A percentile compares a stretch with the other conserved stretches of the same genome.
These are phyloP conservation scores for Bolboschoenoplectus hybrid DNA, from an alignment of 202 grass and related monocot genomes.

Conservation along the genomic window DNA sequence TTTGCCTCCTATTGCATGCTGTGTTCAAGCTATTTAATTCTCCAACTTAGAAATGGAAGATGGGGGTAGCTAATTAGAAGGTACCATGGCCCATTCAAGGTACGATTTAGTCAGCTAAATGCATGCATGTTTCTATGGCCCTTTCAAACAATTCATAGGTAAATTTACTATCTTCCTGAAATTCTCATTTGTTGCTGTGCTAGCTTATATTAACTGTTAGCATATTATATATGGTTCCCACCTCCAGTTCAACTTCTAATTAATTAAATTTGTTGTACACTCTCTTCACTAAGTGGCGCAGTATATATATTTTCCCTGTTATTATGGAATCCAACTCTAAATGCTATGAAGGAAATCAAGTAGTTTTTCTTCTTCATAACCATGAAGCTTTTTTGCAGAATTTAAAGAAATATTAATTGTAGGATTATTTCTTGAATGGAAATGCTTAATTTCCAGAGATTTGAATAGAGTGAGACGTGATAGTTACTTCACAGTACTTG, in stretches of 20 bases:
- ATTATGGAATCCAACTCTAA: background rate
- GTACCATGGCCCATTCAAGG: conserved; percentile 38
- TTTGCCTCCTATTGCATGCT: background rate
- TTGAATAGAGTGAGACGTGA: background rate
- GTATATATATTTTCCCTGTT: background rate
- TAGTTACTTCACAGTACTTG: background rate
- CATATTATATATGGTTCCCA: background rate
- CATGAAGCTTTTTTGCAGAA: background rate
- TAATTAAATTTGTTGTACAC: background rate
- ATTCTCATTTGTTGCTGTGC: conserved; percentile 8
- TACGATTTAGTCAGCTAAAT: conserved; percentile 32
- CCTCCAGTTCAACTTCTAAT: background rate
- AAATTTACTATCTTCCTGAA: conserved; percentile 13
- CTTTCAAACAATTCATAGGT: conserved; percentile 8
- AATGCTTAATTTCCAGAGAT: background rate
- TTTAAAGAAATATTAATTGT: background rate
- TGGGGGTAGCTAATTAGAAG: conserved; percentile 14
- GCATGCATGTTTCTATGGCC: background rate
- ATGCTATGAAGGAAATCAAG: background rate
- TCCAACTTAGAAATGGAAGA: conserved; percentile 31
- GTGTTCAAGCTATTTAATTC: conserved; percentile 24
- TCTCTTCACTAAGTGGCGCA: background rate
- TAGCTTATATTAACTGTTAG: conserved; percentile 10
- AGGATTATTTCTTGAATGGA: background rate
- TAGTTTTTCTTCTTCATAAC: background rate